Base-by-base conservation (phyloP, 176 grass and related monocot genomes). In the Poa annua region DNA sequence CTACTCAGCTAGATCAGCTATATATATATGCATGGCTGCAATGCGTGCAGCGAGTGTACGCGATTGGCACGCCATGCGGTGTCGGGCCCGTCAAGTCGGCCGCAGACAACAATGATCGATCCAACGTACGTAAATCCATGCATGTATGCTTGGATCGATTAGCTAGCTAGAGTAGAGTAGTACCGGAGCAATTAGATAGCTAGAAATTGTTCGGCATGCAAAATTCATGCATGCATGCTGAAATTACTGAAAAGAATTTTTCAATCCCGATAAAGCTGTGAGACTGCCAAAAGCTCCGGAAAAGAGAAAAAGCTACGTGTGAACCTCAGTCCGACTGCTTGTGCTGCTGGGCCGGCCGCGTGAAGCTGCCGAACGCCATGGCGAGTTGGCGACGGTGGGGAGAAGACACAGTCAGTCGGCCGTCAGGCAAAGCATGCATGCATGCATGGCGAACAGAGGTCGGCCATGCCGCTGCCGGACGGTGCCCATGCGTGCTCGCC, bases 201-300 rank as follows among this genome's bases (percentile, higher is more conserved):
- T 64, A 64, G 61, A 25, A 50, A 44, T 54, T 6, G 7, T 21
- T 2, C 1, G 0, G 48, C 7, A 49, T 49, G 47, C 13, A 10
- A 29, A 49, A 68, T 68, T 41, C 35, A 21, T 11, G 66, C 19
- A 21, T 69, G 20, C 17, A 65, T 67, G 85, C 35, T 44, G 80
- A 57, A 39, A 76, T 85, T 81, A 71, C 35, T 55, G 36, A 70
- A 85, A 81, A 65, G 73, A 73, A 29, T 44, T 3, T 49, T 16
- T 8, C 88, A 86, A 89, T 89, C 88, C 88, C 88, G 33, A 78
- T 86, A 78, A 86, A 89, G 83, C 34, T 26, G 83, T 55, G 79
- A 78, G 56, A 66, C 35, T 21, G 45, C 65, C 79, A 82, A 82
- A 89, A 83, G 73, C 55, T 63, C 63, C 22, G 78, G 83, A 82